Evolutionary conservation across 495 filamentous ascomycete genomes (phyloP).

Genomic region (Hypoxylon trugodes): DNA sequence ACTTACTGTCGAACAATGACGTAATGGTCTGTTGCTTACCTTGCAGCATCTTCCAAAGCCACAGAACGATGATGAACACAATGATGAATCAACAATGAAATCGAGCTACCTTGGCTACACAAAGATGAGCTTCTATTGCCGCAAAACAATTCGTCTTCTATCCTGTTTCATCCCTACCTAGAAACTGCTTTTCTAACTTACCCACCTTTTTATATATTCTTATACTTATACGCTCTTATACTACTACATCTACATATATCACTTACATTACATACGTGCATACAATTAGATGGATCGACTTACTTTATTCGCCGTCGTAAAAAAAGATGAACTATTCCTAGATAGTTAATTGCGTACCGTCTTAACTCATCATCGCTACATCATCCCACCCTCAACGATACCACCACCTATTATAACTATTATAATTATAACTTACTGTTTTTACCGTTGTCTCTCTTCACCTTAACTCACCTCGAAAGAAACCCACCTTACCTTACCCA

Average conservation of each 20-base stretch:
- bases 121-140: neutral
- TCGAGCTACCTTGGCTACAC: constrained; percentile 6
- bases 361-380: constrained; percentile 32
- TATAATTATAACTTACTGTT: neutral
- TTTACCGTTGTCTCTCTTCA: neutral
- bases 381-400: constrained; percentile 26
- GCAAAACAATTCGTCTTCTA: neutral
- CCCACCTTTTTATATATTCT: neutral
- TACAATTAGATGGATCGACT: too few species aligned
- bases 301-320: constrained; percentile 3
- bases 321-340: constrained; percentile 7
- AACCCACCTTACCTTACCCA: constrained; percentile 12
- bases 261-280: too few species aligned
- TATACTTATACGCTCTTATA: too few species aligned
- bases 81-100: constrained; percentile 27
- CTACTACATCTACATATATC: too few species aligned
- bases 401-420: constrained; percentile 2
- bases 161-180: neutral
- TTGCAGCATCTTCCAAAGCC: constrained; percentile 14
- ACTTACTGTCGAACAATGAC: constrained; percentile 32
- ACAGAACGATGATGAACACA: constrained; percentile 20
- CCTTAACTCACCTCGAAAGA: neutral
- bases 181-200: too few species aligned
- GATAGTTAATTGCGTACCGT: constrained; percentile 8
- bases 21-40: too few species aligned